Conservation (phyloP, 495 filamentous ascomycete genomes). For the Hypoxylon trugodes region DNA sequence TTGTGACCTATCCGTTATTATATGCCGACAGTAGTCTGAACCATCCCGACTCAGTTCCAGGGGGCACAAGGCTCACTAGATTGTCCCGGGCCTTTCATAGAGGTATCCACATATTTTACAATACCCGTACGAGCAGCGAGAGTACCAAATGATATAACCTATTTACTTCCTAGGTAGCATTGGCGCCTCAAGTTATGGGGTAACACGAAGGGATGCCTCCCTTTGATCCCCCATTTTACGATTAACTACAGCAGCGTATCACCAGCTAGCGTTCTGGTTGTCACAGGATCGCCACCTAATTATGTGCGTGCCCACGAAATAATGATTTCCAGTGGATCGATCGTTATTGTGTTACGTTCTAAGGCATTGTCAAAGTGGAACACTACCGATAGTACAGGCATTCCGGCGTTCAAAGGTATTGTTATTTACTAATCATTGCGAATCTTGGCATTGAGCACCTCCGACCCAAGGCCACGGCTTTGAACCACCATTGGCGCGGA, state of each 20-base stretch:
- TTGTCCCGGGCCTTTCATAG: background rate
- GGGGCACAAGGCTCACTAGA: background rate
- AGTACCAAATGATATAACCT: no score
- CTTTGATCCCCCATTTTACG: no score
- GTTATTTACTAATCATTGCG: constrained; percentile 2
- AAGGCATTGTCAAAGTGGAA: no score
- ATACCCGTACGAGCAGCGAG: no score
- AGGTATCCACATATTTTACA: background rate
- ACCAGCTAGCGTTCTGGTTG: background rate
- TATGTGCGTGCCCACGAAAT: background rate
- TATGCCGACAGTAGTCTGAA: constrained; percentile 14
- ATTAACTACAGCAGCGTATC: no score
- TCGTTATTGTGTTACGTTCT: background rate
- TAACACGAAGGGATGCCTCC: no score
- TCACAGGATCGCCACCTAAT: constrained; percentile 16
- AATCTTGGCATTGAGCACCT: constrained; percentile 3
- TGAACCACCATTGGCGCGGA: background rate
- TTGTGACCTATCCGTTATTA: background rate
- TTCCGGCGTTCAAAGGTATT: background rate
- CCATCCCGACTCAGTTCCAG: constrained; percentile 23
- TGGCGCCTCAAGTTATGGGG: no score
- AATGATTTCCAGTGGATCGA: background rate
- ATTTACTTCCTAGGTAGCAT: no score
- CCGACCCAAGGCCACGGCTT: constrained; percentile 4
- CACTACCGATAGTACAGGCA: no score